Base-by-base conservation (phyloP, 345 rosid species). In the Citrus hindsii region DNA sequence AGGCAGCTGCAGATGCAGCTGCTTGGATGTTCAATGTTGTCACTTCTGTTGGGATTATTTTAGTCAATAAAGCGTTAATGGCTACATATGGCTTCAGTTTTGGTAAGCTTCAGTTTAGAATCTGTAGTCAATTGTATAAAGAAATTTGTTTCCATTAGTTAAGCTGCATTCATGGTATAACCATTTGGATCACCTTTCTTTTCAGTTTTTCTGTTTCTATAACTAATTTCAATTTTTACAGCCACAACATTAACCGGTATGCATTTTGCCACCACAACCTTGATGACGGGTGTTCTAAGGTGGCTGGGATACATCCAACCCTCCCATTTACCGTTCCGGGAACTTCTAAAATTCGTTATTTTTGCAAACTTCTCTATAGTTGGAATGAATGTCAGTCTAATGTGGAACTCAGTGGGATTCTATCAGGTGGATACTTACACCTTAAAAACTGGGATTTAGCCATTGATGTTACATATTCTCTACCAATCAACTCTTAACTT, bases 321-420 rank as follows among this genome's bases (percentile, higher is more conserved):
- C 79, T 92, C 97, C 82, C 97, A 93, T 86, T 92, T 95, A 69
- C 99, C 98, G 25, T 76, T 92, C 30, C 72, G 80, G 9, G 98
- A 95, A 84, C 97, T 92, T 85, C 76, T 91, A 79, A 95, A 91
- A 73, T 95, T 95, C 69, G 88, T 95, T 80, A 12, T 94, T 32
- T 90, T 92, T 81, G 98, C 97, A 7, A 95, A 95, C 82, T 93
- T 91, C 84, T 95, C 99, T 8, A 94, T 95, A 25, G 99, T 95
- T 86, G 99, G 99, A 83, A 95, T 95, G 99, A 95, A 95, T 69
- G 97, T 95, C 61, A 95, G 98, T 84, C 86, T 95, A 67, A 92
- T 95, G 99, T 95, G 97, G 98, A 95, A 95, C 85, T 95, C 98
- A 32, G 99, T 95, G 37, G 99, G 99, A 28, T 95, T 95, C 84